Conservation (phyloP, 768 basidiomycete species). For the Suillus spraguei region DNA sequence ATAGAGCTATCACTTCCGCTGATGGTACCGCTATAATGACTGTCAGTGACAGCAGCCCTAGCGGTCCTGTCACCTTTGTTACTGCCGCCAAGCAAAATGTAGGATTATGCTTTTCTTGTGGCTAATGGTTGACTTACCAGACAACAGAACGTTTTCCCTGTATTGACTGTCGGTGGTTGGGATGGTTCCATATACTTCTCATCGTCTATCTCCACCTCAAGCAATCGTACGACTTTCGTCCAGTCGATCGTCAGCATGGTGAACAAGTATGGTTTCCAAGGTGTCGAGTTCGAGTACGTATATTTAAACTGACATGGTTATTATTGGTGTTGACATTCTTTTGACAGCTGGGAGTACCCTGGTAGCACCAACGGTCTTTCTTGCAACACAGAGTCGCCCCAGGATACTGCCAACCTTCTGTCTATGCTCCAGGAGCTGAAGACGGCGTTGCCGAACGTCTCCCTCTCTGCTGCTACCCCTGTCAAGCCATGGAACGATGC, state of each 20-base stretch:
- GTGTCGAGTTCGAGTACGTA: slow-evolving; percentile 71
- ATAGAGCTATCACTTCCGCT: slow-evolving; percentile 18
- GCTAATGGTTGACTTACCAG: not conserved
- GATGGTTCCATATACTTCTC: slow-evolving; percentile 66
- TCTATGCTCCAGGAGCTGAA: slow-evolving; percentile 75
- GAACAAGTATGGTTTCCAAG: slow-evolving; percentile 52
- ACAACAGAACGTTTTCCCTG: slow-evolving; percentile 53
- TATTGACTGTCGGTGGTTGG: slow-evolving; percentile 71
- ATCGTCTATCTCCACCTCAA: slow-evolving; percentile 50
- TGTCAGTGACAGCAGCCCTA: slow-evolving; percentile 9
- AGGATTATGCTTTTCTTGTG: not conserved
- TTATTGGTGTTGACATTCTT: slow-evolving; percentile 8
- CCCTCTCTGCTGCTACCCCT: slow-evolving; percentile 74
- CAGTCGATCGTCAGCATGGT: slow-evolving; percentile 54
- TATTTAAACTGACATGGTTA: not conserved
- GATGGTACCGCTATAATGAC: slow-evolving; percentile 18
- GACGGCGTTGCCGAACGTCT: slow-evolving; percentile 51
- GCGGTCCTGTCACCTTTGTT: slow-evolving; percentile 21
- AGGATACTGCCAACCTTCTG: slow-evolving; percentile 82
- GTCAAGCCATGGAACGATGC: slow-evolving; percentile 65
- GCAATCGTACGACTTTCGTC: slow-evolving; percentile 61
- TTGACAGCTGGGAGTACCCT: slow-evolving; percentile 84
- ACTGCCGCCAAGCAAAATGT: slow-evolving; percentile 30
- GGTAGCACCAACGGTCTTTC: slow-evolving; percentile 57
- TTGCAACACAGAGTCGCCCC: slow-evolving; percentile 63